Base-by-base conservation (phyloP, 2,329 filamentous ascomycete species). In the Fusarium succisae region DNA sequence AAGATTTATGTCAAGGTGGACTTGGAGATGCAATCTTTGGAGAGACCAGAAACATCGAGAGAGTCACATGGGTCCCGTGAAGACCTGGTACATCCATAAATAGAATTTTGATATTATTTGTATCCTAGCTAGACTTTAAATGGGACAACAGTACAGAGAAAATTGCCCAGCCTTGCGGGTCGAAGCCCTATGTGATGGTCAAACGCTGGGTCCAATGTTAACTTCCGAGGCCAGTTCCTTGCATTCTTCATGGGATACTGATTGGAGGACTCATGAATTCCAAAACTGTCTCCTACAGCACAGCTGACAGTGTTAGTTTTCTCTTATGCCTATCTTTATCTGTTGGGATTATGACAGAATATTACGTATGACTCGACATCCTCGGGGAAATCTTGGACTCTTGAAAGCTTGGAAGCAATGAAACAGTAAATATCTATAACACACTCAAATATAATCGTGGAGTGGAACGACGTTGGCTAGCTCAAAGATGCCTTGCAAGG, bases 1-100 rank as follows among this genome's bases (percentile, higher is more conserved):
- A 64, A 64, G 18, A 69, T 69, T 9, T 56, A 64, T n/a, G 57
- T 69, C 6, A 69, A 53, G 24, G 66, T 69, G 3, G 65, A 69
- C 20, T 8, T 69, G 24, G 66, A 64, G 17, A 69, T 69, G 66
- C 66, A 47, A 0, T 53, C 39, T 6, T 5, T 69, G 35, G 58
- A 69, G 28, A 56, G 58, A 11, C 41, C 35, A 13, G 32, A 38
- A 5, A 64, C 65, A 22, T 41, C 55, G 13, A 38, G 50, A n/a
- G 48, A 35, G 18, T 69, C 43, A 18, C 9, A 63, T 1, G 55
- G 41, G 12, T 69, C 44, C 9, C 51, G 63, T 0, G 63, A 67
- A 14, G 53, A 67, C 13, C 8, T 67, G 17, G 53, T 66, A 1
- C 30, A 35, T 11, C 24, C 20, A 38, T 38, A 10, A 58, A 14